Percentiles rank a stretch among this genome's conserved stretches.
These are phyloP conservation scores for Candida nonsorbophila DNA, from an alignment of 805 yeast species.

Conservation along the genomic window DNA sequence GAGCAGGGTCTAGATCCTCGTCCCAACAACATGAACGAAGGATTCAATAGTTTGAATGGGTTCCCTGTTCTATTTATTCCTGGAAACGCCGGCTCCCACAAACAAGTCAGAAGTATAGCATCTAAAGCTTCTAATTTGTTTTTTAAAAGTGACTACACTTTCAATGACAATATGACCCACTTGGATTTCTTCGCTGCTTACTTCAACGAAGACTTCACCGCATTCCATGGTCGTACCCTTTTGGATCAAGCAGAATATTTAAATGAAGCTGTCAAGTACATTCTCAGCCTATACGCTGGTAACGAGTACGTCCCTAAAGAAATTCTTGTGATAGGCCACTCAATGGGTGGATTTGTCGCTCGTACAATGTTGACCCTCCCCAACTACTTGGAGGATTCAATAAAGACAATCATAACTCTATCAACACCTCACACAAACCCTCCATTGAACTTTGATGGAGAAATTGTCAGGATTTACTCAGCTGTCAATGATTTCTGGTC, in stretches of 20 bases:
- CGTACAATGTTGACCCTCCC: constrained; percentile 77
- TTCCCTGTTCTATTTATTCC: constrained; percentile 91
- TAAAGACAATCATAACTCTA: constrained; percentile 78
- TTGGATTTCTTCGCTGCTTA: constrained; percentile 89
- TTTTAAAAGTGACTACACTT: constrained; percentile 28
- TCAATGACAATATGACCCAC: constrained; percentile 34
- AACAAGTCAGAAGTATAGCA: constrained; percentile 89
- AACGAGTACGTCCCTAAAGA: constrained; percentile 50
- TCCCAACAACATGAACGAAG: constrained; percentile 40
- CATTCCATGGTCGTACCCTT: constrained; percentile 91
- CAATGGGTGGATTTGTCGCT: constrained; percentile 97
- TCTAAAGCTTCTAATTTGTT: constrained; percentile 63
- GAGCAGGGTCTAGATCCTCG: constrained; percentile 67
- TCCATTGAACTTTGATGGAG: constrained; percentile 92
- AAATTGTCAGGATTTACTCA: constrained; percentile 67
- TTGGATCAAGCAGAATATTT: constrained; percentile 89
- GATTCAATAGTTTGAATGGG: constrained; percentile 45
- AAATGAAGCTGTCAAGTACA: constrained; percentile 80
- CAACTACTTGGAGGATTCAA: constrained; percentile 64
- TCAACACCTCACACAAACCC: constrained; percentile 92
- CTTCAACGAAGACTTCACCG: constrained; percentile 93
- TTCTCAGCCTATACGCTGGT: constrained; percentile 59
- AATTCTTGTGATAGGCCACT: constrained; percentile 80
- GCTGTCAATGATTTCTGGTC: constrained; percentile 79
- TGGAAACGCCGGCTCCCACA: constrained; percentile 94